Base-by-base conservation (phyloP, 495 filamentous ascomycete species). In the Aspergillus steynii region DNA sequence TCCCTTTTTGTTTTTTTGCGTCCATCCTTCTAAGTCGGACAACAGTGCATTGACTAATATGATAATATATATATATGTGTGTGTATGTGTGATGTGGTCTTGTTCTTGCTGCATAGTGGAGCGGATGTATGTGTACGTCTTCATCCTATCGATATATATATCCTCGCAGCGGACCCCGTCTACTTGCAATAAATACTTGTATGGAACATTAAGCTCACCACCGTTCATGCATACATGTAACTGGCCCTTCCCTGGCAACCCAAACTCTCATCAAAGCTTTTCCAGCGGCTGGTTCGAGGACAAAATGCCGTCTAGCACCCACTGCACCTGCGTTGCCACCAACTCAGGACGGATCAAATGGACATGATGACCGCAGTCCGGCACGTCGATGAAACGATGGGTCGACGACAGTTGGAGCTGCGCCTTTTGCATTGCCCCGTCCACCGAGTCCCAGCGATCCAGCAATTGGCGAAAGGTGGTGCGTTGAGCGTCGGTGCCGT, bases 341-440 rank as follows among this genome's bases (percentile, higher is more conserved):
- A 81, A 70, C 53, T 82, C 81, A 34, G 80, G 81, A 7, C 77
- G 70, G 5, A 77, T 62, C 26, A 80, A 53, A 60, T 82, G 75
- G 12, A 85, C 72, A 70, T 83, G 69, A 64, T 85, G 82, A 25
- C 81, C 81, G 63, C 77, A 81, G 26, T 77, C 79, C 5, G 74
- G 64, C 3, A 82, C 20, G 45, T 77, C 65, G 25, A 79, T 68
- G 26, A 76, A 72, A 49, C 73, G 69, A 48, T 68, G 73, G 0
- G 45, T 69, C 34, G 64, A 64, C 0, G 76, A 77, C 34, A 83
- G 67, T 25, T 63, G 62, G 34, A 83, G 58, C 71, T 83, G 79
- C 53, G 77, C 75, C 62, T 68, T 70, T 66, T 80, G 80, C 59
- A 82, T 61, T 58, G 66, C 64, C 65, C 68, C 58, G 53, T 81